Evolutionary conservation across 306 rosid species (phyloP).

Genomic region (Acacia crassicarpa): DNA sequence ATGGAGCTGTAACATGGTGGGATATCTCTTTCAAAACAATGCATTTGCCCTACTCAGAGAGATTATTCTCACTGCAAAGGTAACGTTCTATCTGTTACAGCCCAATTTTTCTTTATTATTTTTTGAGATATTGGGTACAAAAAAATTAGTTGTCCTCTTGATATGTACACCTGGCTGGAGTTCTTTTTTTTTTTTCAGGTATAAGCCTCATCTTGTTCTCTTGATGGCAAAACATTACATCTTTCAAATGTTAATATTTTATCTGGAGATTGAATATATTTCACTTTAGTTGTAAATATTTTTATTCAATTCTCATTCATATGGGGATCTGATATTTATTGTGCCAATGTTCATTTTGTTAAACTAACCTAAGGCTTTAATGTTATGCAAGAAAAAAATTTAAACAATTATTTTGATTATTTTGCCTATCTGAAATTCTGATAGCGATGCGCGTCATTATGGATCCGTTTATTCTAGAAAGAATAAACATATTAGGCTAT

Average conservation of each 20-base stretch:
- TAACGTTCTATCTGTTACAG: constrained; percentile 31
- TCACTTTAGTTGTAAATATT: not conserved
- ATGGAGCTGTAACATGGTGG: constrained; percentile 80
- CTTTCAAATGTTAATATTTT: not conserved
- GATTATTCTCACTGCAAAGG: constrained; percentile 73
- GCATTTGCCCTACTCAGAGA: constrained; percentile 70
- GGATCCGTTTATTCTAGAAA: no score
- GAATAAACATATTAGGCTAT: no score
- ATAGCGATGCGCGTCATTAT: no score
- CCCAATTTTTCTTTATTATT: constrained; percentile 5
- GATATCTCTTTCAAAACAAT: constrained; percentile 68
- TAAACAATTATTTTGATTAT: not conserved
- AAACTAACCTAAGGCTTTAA: not conserved
- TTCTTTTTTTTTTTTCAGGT: not conserved
- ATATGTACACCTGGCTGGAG: not conserved
- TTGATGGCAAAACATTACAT: not conserved
- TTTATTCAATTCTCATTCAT: not conserved
- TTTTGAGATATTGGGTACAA: not conserved
- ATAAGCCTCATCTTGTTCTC: not conserved
- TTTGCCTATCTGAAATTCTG: not conserved
- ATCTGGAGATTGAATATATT: not conserved
- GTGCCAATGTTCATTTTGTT: not conserved
- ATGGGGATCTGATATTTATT: not conserved
- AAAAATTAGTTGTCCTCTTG: not conserved
- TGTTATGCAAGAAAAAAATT: not conserved